Conservation (phyloP, 371 early-diverging fungal species). For the Capillidium rhysosporum region DNA sequence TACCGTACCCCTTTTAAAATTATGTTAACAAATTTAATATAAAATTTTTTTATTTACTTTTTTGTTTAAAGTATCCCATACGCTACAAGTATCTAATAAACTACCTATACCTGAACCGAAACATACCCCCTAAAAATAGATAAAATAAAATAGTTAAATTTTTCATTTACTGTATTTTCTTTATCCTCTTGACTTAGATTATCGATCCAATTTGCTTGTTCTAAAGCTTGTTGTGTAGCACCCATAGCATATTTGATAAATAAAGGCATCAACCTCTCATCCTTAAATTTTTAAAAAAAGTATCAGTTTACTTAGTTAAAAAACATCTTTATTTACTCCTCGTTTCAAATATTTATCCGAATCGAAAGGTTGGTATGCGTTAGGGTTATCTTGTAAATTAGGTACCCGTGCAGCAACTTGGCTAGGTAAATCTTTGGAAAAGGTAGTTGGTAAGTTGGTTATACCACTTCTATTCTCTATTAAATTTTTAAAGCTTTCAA, state of each 20-base stretch:
- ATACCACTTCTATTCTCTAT: constrained; percentile 57
- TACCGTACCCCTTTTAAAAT: constrained; percentile 34
- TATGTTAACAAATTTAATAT: not conserved
- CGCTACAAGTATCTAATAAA: constrained; percentile 57
- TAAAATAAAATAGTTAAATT: constrained; percentile 5
- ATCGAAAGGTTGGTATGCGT: constrained; percentile 34
- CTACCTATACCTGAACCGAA: constrained; percentile 85
- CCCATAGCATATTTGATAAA: constrained; percentile 78
- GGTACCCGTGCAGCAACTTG: constrained; percentile 61
- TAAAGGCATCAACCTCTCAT: constrained; percentile 49
- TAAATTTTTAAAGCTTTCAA: constrained; percentile 51
- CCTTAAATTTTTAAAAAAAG: constrained; percentile 21
- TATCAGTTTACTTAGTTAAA: not conserved
- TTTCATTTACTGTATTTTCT: constrained; percentile 15
- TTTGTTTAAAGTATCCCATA: constrained; percentile 24
- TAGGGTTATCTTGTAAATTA: constrained; percentile 15
- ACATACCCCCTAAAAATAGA: constrained; percentile 47
- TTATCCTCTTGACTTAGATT: constrained; percentile 25
- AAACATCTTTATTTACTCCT: constrained; percentile 21
- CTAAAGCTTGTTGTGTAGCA: constrained; percentile 69
- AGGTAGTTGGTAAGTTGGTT: constrained; percentile 9
- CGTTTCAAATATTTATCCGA: constrained; percentile 46
- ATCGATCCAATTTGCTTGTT: constrained; percentile 52
- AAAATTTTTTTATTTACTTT: constrained; percentile 18
- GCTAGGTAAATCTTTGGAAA: constrained; percentile 41